A percentile compares a stretch with the other conserved stretches of the same genome.
Conservation (phyloP, 2,329 filamentous ascomycete species). For the Pseudogymnoascus sp. region DNA sequence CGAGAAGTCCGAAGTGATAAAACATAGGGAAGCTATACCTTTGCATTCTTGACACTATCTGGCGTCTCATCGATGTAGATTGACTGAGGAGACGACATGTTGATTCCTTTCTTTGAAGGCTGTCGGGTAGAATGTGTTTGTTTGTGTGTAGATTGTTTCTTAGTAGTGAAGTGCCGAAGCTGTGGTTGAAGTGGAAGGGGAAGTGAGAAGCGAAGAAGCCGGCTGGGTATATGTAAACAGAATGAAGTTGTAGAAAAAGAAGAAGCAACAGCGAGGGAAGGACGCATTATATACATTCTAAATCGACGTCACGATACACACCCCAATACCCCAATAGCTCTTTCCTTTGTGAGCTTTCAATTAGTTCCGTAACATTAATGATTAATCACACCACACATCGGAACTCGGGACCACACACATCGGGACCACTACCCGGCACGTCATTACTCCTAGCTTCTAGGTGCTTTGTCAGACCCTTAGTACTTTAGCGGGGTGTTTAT, state of each 20-base stretch:
- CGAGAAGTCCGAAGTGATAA: background rate
- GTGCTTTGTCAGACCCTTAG: background rate
- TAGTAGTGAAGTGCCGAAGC: background rate
- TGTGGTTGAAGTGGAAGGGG: background rate
- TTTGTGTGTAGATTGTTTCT: background rate
- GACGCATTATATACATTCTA: background rate
- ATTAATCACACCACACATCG: slow-evolving; percentile 2
- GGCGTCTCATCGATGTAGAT: slow-evolving; percentile 38
- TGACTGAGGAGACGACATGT: slow-evolving; percentile 31
- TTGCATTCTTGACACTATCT: slow-evolving; percentile 37
- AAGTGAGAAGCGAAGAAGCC: background rate
- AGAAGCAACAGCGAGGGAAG: background rate
- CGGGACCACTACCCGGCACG: background rate
- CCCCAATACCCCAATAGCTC: background rate
- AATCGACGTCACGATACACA: slow-evolving; percentile 1
- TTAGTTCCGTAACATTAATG: background rate
- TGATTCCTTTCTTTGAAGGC: background rate
- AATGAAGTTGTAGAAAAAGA: background rate
- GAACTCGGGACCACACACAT: too few species aligned
- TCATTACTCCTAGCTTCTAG: background rate
- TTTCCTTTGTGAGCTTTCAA: background rate
- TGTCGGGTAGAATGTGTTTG: background rate
- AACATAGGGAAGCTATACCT: slow-evolving; percentile 19
- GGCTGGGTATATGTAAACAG: background rate
- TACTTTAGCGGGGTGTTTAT: background rate